phyloP scores from a whole-genome alignment of 1,284 basidiomycete genomes.

The Phylloporus sp. region DNA sequence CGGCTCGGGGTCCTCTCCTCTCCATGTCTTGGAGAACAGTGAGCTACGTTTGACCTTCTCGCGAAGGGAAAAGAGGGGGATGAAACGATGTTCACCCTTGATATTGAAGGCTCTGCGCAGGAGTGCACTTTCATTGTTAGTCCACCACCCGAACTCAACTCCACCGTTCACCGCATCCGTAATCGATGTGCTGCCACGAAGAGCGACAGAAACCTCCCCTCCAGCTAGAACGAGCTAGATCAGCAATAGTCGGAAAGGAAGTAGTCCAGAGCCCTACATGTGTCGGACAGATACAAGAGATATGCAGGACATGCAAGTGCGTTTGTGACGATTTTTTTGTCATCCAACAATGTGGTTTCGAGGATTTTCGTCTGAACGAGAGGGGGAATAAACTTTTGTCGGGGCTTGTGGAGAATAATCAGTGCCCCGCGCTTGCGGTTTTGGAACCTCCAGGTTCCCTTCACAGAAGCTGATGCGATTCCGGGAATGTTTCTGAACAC shows the following conservation, averaged over 20 bases:
- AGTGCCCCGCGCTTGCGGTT: conserved; percentile 15
- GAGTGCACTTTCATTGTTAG: conserved; percentile 9
- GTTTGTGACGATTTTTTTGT: conserved; percentile 18
- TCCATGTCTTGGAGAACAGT: background rate
- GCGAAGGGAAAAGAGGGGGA: conserved; percentile 15
- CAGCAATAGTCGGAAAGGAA: background rate
- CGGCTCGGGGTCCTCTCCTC: background rate
- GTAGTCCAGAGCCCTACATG: conserved; percentile 3
- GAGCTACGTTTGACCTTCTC: background rate
- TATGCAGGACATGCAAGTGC: conserved; percentile 22
- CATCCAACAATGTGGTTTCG: background rate
- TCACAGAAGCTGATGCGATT: conserved; percentile 15
- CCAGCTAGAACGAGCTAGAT: conserved; percentile 6
- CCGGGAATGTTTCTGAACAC: background rate
- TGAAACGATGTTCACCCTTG: conserved; percentile 9
- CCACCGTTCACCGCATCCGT: background rate
- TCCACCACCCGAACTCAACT: conserved; percentile 15
- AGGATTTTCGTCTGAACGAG: conserved; percentile 4
- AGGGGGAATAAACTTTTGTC: conserved; percentile 11
- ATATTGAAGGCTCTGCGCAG: conserved; percentile 13
- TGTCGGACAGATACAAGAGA: conserved; percentile 23
- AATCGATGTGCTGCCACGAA: background rate
- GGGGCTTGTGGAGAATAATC: conserved; percentile 16
- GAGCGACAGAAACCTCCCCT: conserved; percentile 6
- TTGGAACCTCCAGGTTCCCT: conserved; percentile 21